Percentiles rank a stretch among this genome's conserved stretches.
Evolutionary conservation across 169 alveolate species (phyloP).

Genomic region (Plasmodium malariae): DNA sequence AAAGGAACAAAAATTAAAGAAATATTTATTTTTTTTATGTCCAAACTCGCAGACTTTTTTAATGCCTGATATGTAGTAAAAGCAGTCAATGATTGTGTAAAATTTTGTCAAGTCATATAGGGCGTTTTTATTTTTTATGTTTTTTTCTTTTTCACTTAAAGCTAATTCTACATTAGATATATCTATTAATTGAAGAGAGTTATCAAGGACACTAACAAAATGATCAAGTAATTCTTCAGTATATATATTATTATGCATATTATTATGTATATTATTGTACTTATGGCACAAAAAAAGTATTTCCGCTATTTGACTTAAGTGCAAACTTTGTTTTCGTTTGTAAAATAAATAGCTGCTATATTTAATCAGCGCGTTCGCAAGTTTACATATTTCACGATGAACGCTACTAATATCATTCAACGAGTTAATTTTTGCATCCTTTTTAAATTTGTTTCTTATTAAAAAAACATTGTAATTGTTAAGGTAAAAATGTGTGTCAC

Average conservation of each 20-base stretch:
- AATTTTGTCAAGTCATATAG: constrained; percentile 8
- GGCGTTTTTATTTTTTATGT: background rate
- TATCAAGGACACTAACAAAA: background rate
- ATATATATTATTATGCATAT: too few relatives aligned
- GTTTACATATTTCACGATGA: background rate
- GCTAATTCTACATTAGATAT: background rate
- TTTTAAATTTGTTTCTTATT: background rate
- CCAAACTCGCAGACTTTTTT: background rate
- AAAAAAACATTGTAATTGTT: too few relatives aligned
- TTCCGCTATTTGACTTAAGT: constrained; percentile 15
- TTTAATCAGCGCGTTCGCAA: constrained; percentile 30
- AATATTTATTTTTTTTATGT: background rate
- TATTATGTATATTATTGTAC: too few relatives aligned
- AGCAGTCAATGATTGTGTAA: background rate
- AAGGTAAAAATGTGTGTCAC: background rate
- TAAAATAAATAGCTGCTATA: constrained; percentile 39
- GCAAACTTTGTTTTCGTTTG: constrained; percentile 25
- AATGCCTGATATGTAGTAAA: constrained; percentile 49
- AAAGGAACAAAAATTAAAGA: constrained; percentile 11
- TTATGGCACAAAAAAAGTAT: constrained; percentile 17
- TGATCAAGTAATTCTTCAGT: constrained; percentile 25
- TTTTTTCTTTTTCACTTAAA: background rate
- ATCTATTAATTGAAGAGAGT: background rate
- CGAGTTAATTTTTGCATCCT: background rate
- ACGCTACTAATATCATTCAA: background rate